A percentile compares a stretch with the other conserved stretches of the same genome.
Evolutionary conservation across 345 rosid genomes (phyloP).

Genomic region (Syzygium jambos): DNA sequence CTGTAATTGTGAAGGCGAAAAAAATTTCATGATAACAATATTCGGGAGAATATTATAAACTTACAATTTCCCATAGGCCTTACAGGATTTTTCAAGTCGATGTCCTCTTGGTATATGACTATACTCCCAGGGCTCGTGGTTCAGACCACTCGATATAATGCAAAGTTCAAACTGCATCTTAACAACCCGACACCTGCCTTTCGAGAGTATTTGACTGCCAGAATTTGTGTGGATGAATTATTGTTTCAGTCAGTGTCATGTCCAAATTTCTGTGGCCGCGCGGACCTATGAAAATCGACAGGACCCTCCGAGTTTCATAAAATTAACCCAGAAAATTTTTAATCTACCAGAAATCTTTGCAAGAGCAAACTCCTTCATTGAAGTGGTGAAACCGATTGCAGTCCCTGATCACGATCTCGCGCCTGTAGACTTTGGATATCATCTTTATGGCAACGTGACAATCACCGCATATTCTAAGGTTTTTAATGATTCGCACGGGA

Average conservation of each 20-base stretch:
- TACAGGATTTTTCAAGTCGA: background rate
- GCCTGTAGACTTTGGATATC: slow-evolving; percentile 8
- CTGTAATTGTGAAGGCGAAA: background rate
- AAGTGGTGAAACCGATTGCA: slow-evolving; percentile 13
- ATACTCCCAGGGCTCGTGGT: background rate
- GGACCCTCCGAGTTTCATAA: background rate
- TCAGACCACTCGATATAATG: background rate
- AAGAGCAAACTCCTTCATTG: slow-evolving; percentile 9
- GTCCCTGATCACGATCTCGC: slow-evolving; percentile 8
- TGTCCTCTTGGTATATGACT: background rate
- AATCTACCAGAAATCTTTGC: slow-evolving; percentile 11
- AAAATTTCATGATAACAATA: background rate
- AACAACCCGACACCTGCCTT: background rate
- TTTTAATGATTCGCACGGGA: slow-evolving; percentile 10
- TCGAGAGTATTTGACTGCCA: background rate
- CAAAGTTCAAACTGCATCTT: background rate
- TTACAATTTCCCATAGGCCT: background rate
- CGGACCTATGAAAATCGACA: background rate
- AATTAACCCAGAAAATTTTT: background rate
- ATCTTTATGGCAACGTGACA: slow-evolving; percentile 14
- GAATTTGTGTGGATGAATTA: background rate
- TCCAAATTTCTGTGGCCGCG: background rate
- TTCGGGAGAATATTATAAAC: background rate
- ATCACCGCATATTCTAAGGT: slow-evolving; percentile 12
- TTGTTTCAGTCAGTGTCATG: background rate